phyloP scores from a whole-genome alignment of 108 stramenopile genomes.

The Hondaea fermentalgiana region DNA sequence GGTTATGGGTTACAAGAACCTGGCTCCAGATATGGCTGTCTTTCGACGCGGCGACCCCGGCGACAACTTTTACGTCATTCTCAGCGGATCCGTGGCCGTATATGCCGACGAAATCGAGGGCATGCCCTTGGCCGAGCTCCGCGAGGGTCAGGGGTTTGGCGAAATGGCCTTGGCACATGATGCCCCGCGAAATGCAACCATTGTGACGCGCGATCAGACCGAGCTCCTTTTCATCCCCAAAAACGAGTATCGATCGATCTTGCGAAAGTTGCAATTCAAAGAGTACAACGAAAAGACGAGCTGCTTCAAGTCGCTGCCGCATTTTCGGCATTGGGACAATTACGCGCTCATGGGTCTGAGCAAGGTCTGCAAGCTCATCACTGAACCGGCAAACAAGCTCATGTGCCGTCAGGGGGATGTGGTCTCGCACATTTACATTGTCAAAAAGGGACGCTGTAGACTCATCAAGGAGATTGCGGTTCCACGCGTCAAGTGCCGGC shows the following conservation, averaged over 20 bases:
- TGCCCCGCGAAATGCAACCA: conserved; percentile 24
- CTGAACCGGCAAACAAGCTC: background rate
- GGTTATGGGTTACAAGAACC: background rate
- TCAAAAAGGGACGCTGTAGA: background rate
- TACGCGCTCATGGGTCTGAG: background rate
- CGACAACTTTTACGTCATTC: conserved; percentile 55
- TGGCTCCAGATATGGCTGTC: conserved; percentile 23
- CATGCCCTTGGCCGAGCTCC: background rate
- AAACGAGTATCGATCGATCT: background rate
- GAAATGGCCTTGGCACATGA: conserved; percentile 57
- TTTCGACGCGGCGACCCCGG: conserved; percentile 51
- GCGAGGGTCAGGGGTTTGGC: conserved; percentile 45
- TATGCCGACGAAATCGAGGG: conserved; percentile 21
- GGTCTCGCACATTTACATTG: background rate
- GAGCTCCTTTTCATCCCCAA: background rate
- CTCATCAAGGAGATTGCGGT: background rate
- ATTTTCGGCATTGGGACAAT: background rate
- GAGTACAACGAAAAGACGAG: background rate
- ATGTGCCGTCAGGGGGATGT: background rate
- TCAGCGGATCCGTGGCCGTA: conserved; percentile 40
- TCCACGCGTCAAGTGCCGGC: background rate
- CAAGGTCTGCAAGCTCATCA: background rate
- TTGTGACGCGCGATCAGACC: background rate
- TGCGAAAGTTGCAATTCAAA: background rate
- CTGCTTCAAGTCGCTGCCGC: background rate